A percentile compares a stretch with the other conserved stretches of the same genome.
These are phyloP conservation scores for Chlorella sp. DNA, from an alignment of 139 green algal species.

Conservation along the genomic window DNA sequence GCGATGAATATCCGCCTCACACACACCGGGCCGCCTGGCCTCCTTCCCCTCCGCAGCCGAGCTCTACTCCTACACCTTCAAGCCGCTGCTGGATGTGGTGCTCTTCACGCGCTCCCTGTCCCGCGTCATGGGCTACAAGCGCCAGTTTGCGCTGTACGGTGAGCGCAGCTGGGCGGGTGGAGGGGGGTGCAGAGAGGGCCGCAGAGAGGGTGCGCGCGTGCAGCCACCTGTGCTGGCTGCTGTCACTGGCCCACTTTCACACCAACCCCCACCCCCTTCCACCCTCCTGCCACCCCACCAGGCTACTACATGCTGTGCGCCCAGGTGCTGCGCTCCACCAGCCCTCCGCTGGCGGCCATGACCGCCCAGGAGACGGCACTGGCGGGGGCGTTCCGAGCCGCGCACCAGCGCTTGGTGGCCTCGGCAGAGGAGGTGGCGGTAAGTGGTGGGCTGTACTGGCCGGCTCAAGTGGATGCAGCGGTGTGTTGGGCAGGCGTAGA, in stretches of 20 bases:
- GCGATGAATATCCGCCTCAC: too few species aligned
- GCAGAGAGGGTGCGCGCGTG: neutral
- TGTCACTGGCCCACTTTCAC: too few species aligned
- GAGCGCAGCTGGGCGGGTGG: neutral
- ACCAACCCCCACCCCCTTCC: neutral
- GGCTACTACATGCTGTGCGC: slow-evolving; percentile 80
- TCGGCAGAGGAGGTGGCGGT: slow-evolving; percentile 85
- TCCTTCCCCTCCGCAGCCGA: slow-evolving; percentile 49
- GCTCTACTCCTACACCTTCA: slow-evolving; percentile 95
- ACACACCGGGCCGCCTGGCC: too few species aligned
- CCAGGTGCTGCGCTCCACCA: slow-evolving; percentile 77
- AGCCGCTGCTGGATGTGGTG: slow-evolving; percentile 94
- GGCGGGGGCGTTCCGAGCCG: slow-evolving; percentile 67
- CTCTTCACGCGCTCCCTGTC: slow-evolving; percentile 92
- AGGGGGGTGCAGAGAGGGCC: neutral
- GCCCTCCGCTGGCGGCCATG: slow-evolving; percentile 89
- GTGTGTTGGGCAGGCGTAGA: too few species aligned
- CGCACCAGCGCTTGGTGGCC: slow-evolving; percentile 72
- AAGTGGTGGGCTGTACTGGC: neutral
- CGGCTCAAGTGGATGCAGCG: too few species aligned
- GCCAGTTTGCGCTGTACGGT: slow-evolving; percentile 56
- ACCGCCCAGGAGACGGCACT: slow-evolving; percentile 82
- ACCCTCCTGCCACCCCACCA: slow-evolving; percentile 36
- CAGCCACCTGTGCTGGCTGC: too few species aligned
- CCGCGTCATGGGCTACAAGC: slow-evolving; percentile 89